Evolutionary conservation across 371 early-diverging fungal genomes (phyloP).

Genomic region (Blakeslea trispora): DNA sequence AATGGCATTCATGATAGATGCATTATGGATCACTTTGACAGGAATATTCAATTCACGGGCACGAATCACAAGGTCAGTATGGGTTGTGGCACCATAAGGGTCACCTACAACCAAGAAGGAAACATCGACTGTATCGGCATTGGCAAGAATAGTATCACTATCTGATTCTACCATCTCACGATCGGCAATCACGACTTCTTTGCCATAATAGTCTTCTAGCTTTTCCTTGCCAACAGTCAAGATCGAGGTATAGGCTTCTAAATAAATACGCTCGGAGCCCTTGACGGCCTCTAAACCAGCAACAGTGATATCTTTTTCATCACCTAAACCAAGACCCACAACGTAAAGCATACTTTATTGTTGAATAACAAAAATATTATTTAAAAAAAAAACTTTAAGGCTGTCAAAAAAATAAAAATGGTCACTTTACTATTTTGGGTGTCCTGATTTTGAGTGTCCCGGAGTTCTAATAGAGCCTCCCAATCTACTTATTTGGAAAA

Average conservation of each 20-base stretch:
- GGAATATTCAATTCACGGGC: conserved; percentile 88
- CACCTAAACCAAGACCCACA: conserved; percentile 85
- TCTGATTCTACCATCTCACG: conserved; percentile 97
- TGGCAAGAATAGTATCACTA: conserved; percentile 86
- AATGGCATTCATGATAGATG: conserved; percentile 98
- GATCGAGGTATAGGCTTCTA: conserved; percentile 99
- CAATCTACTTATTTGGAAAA: too few species aligned
- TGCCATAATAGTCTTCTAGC: conserved; percentile 90
- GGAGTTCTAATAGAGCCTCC: too few species aligned
- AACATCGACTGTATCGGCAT: conserved; percentile 88
- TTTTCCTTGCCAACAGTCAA: conserved; percentile 83
- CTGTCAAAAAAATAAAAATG: too few species aligned
- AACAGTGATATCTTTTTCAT: conserved; percentile 95
- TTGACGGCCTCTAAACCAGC: conserved; percentile 94
- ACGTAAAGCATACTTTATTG: conserved; percentile 26
- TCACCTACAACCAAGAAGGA: conserved; percentile 99
- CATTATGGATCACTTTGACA: conserved; percentile 95
- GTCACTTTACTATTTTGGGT: too few species aligned
- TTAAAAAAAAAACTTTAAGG: too few species aligned
- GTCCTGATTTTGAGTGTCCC: too few species aligned
- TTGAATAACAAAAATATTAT: too few species aligned
- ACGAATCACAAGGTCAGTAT: conserved; percentile 96
- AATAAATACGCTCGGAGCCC: conserved; percentile 87
- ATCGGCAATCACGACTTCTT: conserved; percentile 85
- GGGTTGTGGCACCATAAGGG: conserved; percentile 99